These are phyloP conservation scores for Ulota crispa DNA, from an alignment of 225 moss, liverwort and hornwort species.

Conservation along the genomic window DNA sequence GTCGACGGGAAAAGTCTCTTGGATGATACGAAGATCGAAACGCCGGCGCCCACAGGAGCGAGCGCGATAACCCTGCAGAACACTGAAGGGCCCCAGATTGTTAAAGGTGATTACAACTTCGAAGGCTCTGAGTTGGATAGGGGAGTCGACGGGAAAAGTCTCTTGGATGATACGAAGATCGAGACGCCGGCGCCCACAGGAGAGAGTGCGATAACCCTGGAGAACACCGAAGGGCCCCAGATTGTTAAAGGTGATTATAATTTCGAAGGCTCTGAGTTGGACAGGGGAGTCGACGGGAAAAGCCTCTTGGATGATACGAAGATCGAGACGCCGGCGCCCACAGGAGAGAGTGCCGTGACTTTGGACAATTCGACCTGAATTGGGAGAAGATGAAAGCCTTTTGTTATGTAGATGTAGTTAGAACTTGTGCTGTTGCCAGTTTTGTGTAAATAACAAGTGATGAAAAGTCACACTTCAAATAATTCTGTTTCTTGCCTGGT, in stretches of 20 bases:
- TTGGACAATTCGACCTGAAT: conserved; percentile 25
- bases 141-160: neutral
- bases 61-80: conserved; percentile 34
- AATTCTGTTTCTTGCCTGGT: neutral
- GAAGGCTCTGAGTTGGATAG: conserved; percentile 27
- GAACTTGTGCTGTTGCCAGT: neutral
- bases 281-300: neutral
- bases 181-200: conserved; percentile 10
- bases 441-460: neutral
- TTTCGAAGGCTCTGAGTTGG: conserved; percentile 27
- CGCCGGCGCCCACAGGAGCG: neutral
- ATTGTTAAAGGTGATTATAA: conserved; percentile 1
- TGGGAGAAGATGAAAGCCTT: neutral
- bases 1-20: neutral
- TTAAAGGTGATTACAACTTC: conserved; percentile 13
- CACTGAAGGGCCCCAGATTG: conserved; percentile 4
- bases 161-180: conserved; percentile 33
- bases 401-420: neutral
- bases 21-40: conserved; percentile 32
- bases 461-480: neutral
- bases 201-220: conserved; percentile 29
- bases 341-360: conserved; percentile 26
- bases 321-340: conserved; percentile 17
- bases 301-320: conserved; percentile 30
- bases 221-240: conserved; percentile 19